Conservation (phyloP, 768 basidiomycete genomes). For the Trametes cubensis region DNA sequence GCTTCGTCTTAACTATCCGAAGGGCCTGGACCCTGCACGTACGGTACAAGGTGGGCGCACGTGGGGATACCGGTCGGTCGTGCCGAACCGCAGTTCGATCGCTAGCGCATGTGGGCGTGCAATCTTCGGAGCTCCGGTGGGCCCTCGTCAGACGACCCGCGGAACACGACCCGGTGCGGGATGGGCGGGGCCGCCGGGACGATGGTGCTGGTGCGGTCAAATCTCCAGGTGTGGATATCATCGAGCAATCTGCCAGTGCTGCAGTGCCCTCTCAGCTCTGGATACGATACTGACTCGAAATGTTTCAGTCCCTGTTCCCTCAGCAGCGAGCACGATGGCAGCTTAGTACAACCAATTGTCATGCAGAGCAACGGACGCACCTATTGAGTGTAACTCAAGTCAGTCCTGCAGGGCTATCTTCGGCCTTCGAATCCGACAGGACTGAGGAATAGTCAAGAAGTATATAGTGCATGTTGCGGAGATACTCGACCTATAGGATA, state of each 20-base stretch:
- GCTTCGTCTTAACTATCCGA: no score
- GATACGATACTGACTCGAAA: no score
- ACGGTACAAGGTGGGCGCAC: conserved; percentile 58
- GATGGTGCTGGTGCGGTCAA: conserved; percentile 17
- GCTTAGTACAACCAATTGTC: no score
- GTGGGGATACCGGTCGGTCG: conserved; percentile 75
- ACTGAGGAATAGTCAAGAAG: not conserved
- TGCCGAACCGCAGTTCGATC: conserved; percentile 53
- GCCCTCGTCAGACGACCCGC: conserved; percentile 17
- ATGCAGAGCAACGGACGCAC: no score
- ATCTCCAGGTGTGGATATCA: conserved; percentile 32
- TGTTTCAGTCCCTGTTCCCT: no score
- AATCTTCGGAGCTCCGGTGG: conserved; percentile 48
- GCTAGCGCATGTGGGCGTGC: conserved; percentile 53
- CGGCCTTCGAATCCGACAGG: no score
- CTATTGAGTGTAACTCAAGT: no score
- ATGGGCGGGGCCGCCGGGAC: conserved; percentile 34
- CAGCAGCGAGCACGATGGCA: no score
- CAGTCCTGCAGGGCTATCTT: no score
- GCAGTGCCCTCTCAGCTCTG: no score
- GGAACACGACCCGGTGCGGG: conserved; percentile 42
- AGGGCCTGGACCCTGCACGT: conserved; percentile 47
- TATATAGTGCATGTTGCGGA: conserved; percentile 2
- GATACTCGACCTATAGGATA: conserved; percentile 3
- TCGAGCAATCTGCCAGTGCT: no score